Evolutionary conservation across 1,139 yeast genomes (phyloP), one percentile per base, ranked within the genome.

Genomic region (Geotrichum europaeum): DNA sequence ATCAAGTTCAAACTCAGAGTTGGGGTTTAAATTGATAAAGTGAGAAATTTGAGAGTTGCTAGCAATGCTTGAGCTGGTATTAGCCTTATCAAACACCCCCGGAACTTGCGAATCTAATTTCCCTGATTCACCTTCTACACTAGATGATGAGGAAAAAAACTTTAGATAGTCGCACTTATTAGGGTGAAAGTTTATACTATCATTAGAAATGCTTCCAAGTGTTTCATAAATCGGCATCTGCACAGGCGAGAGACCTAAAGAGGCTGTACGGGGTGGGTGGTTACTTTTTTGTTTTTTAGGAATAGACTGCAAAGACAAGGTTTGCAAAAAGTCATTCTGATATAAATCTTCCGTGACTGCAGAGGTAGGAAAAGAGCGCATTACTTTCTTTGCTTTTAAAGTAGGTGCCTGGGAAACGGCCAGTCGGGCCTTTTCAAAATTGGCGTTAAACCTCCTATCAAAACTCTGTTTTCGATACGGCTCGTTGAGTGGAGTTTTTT

Each of bases 241-340:
- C 28, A 52, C 28, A 22, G 61, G 59, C 13, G 61, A 59, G 20
- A 43, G 32, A 24, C 57, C 52, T 13, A 59, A 49, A 3, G 53
- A 32, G 4, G 56, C 51, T 7, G 49, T 47, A 20, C 49, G 47
- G 24, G 36, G 52, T 10, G 52, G 50, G 43, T 25, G 52, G 9
- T 51, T 30, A 10, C 45, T 28, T 51, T 36, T 25, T 18, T 36
- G 49, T 30, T 53, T 53, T 47, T 49, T 49, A 45, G n/a, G 22
- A 13, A 47, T 55, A 6, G 51, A 24, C n/a, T 9, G 10, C 32
- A 28, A 28, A 5, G 32, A 7, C 32, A 9, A 28, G 7, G 32
- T 9, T 28, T 28, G 32, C 9, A 7, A 28, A 28, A 28, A 28
- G 10, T 28, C 32, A 28, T 28, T 28, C 32, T 28, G 32, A 28